Conservation (phyloP, 306 rosid genomes). For the Dicorynia guianensis region DNA sequence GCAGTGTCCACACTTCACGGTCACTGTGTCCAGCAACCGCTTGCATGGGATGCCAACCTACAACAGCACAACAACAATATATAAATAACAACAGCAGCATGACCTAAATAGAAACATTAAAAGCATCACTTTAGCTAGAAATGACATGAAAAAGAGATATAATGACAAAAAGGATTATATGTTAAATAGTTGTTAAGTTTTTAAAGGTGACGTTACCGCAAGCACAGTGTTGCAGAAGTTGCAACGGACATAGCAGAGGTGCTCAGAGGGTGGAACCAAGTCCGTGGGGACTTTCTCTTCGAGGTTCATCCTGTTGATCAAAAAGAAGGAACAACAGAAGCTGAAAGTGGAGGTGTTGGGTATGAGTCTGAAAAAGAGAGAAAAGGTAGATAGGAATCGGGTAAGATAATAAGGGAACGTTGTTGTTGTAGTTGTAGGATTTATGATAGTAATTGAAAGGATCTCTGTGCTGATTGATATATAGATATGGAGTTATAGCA, state of each 20-base stretch:
- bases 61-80: background rate
- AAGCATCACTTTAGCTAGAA: no score
- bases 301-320: conserved; percentile 55
- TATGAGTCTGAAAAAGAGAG: background rate
- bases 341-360: background rate
- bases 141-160: no score
- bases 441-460: conserved; percentile 45
- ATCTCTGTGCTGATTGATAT: conserved; percentile 27
- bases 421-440: conserved; percentile 41
- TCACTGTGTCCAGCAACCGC: conserved; percentile 87
- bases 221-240: conserved; percentile 97
- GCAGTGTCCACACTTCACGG: conserved; percentile 99
- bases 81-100: conserved; percentile 17
- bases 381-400: conserved; percentile 22
- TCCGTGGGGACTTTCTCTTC: conserved; percentile 82
- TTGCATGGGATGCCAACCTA: conserved; percentile 98
- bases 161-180: background rate
- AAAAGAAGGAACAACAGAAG: conserved; percentile 4
- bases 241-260: conserved; percentile 96
- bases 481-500: conserved; percentile 17
- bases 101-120: background rate
- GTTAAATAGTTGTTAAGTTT: background rate
- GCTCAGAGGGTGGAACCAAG: conserved; percentile 74
- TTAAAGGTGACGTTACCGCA: conserved; percentile 58
- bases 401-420: background rate